phyloP scores from a whole-genome alignment of 306 rosid species.

The Casuarina equisetifolia region DNA sequence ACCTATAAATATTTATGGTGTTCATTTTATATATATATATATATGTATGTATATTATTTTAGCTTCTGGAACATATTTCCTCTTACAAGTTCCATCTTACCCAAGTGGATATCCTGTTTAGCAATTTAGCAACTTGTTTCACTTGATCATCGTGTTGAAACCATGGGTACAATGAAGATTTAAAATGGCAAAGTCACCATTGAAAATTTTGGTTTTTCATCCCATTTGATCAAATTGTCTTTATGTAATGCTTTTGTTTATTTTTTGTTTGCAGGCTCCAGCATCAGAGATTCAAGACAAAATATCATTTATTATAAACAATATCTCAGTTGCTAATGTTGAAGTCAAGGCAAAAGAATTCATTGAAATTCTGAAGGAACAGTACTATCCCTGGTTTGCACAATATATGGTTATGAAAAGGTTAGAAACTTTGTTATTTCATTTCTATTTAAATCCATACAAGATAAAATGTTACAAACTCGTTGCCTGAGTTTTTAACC shows the following conservation, averaged over 20 bases:
- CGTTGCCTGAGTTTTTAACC: neutral
- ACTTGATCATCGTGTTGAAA: neutral
- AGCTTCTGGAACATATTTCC: too few relatives aligned
- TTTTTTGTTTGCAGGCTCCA: constrained; percentile 67
- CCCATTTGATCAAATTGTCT: constrained; percentile 12
- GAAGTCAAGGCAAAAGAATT: constrained; percentile 82
- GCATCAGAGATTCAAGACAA: constrained; percentile 96
- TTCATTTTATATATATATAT: too few relatives aligned
- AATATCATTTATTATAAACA: constrained; percentile 87
- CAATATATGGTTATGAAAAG: constrained; percentile 99
- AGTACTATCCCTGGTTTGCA: constrained; percentile 93
- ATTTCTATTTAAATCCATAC: neutral
- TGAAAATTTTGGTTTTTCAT: neutral
- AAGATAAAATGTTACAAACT: neutral
- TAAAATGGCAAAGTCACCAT: neutral
- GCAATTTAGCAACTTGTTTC: neutral
- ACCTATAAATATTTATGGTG: too few relatives aligned
- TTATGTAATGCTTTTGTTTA: constrained; percentile 21
- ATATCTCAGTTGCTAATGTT: constrained; percentile 67
- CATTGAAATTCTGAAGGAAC: constrained; percentile 75
- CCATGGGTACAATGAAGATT: neutral
- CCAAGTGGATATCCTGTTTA: neutral
- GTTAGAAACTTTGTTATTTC: constrained; percentile 31
- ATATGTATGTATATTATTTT: too few relatives aligned
- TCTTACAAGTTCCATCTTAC: too few relatives aligned